These are phyloP conservation scores for Elaeis guineensis DNA, from an alignment of 176 grass and related monocot genomes.

Conservation along the genomic window DNA sequence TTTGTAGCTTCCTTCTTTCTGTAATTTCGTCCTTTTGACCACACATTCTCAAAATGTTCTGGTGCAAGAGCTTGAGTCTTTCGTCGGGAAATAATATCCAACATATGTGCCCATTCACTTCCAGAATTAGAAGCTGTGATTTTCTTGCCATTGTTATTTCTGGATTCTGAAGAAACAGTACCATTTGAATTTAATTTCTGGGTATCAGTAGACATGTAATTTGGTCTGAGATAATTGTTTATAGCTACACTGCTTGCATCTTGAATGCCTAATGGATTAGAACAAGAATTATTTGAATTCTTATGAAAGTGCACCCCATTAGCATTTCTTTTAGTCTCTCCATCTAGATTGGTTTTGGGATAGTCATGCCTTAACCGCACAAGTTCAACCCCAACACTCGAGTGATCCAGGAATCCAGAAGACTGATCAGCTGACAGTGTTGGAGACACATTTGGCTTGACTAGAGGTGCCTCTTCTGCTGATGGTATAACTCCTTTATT, in stretches of 20 bases:
- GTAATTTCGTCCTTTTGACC: slow-evolving; percentile 94
- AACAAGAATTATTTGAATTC: background rate
- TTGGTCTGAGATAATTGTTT: slow-evolving; percentile 11
- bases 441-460: slow-evolving; percentile 50
- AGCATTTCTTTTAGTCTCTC: background rate
- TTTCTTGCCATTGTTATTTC: slow-evolving; percentile 27
- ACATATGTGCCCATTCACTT: slow-evolving; percentile 31
- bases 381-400: slow-evolving; percentile 87
- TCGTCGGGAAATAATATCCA: slow-evolving; percentile 44
- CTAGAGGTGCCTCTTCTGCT: slow-evolving; percentile 24
- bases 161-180: slow-evolving; percentile 24
- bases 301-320: slow-evolving; percentile 6
- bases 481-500: slow-evolving; percentile 43
- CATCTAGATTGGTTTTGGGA: slow-evolving; percentile 31
- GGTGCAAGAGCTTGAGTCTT: slow-evolving; percentile 59
- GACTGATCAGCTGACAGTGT: slow-evolving; percentile 62
- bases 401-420: slow-evolving; percentile 58
- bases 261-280: slow-evolving; percentile 1
- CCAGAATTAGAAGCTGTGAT: slow-evolving; percentile 16
- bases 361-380: slow-evolving; percentile 51
- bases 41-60: slow-evolving; percentile 92
- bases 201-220: slow-evolving; percentile 14
- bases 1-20: slow-evolving; percentile 40
- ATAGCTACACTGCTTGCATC: slow-evolving; percentile 20
- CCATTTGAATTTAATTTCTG: background rate